Evolutionary conservation across 495 filamentous ascomycete species (phyloP), one percentile per base, ranked within the genome.

Genomic region (Aspergillus affinis): DNA sequence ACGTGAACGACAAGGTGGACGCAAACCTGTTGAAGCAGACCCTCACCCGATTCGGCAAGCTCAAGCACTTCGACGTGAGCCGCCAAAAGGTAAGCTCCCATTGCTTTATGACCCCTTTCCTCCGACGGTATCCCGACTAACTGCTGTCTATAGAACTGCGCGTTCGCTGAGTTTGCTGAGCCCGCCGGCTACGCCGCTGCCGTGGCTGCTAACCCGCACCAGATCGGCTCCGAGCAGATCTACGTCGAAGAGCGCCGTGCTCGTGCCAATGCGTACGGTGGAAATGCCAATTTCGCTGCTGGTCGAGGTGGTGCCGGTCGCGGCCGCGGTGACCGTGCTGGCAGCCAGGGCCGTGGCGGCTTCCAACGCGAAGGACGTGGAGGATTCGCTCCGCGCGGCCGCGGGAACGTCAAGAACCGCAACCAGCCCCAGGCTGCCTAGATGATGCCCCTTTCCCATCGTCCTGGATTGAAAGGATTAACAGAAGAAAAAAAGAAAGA

Each of bases 151-250:
- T 65, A 97, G 95, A 97, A 92, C 79, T 97, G 92, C 69, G 95
- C 94, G 27, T 97, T 97, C 70, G 90, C 97, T 61, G 95, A 98
- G 69, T 98, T 95, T 70, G 86, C 85, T 65, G 89, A 89, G 45
- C 67, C 83, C 50, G 81, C 90, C 50, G 91, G 84, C 20, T 97
- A 93, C 71, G 79, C 86, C 64, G 88, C 90, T 60, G 94, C 94
- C 23, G 81, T 91, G 45, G 83, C 83, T 58, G 90, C 86, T 58
- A 98, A 94, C 78, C 93, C 95, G 10, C 92, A 94, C 77, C 81
- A 82, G 50, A 84, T 98, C 55, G 89, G 85, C 56, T 87, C 84
- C 68, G 89, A 95, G 74, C 86, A 85, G 65, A 85, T 98, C 64
- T 75, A 81, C 57, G 90, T 98, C 29, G 95, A 98, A 73, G 90